phyloP scores from a whole-genome alignment of 2,329 filamentous ascomycete species.

The Ophiostoma tasmaniense region DNA sequence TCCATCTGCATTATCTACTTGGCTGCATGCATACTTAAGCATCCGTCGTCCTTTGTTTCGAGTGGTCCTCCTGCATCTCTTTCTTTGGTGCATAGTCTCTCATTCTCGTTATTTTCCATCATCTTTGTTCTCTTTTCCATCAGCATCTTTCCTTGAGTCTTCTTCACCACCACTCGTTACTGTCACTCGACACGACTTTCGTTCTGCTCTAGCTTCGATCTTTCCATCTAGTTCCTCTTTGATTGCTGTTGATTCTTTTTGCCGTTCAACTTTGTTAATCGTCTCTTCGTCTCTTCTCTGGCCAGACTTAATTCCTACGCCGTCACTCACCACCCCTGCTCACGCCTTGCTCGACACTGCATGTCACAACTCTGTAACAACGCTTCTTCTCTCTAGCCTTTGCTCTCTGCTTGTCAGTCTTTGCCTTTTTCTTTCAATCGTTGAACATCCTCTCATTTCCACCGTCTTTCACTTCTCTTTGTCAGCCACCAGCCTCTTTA shows the following conservation, averaged over 20 bases:
- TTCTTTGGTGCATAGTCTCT: background rate
- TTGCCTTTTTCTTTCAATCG: background rate
- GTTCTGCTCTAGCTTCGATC: background rate
- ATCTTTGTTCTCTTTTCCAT: slow-evolving; percentile 3
- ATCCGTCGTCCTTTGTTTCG: background rate
- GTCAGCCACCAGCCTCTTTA: background rate
- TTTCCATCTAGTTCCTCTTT: background rate
- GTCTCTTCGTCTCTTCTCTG: slow-evolving; percentile 17
- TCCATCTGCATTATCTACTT: background rate
- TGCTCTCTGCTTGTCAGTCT: background rate
- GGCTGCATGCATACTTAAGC: background rate
- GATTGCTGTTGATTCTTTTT: background rate
- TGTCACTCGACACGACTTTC: background rate
- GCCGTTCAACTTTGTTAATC: background rate
- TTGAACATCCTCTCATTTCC: background rate
- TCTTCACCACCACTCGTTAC: background rate
- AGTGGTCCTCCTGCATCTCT: background rate
- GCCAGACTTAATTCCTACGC: background rate
- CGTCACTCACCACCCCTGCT: background rate
- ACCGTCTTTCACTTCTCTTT: background rate
- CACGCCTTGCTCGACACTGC: background rate
- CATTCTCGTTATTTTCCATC: slow-evolving; percentile 15
- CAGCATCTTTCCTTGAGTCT: background rate
- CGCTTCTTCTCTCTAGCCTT: background rate
- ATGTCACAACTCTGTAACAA: background rate